Percentiles rank a stretch among this genome's conserved stretches.
phyloP scores from a whole-genome alignment of 805 yeast species.

The Ogataea ramenticola region DNA sequence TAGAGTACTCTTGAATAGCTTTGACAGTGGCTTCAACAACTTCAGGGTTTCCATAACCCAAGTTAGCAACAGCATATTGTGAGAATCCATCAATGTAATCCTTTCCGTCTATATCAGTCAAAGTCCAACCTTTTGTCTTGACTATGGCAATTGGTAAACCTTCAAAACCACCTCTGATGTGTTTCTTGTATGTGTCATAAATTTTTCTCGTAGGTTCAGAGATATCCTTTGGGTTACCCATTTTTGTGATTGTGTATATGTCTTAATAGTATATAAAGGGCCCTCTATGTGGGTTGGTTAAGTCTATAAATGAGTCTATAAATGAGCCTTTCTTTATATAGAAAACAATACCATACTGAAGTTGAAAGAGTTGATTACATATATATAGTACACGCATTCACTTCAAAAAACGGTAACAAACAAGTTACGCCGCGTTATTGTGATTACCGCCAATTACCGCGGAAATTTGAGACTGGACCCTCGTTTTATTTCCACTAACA shows the following conservation, averaged over 20 bases:
- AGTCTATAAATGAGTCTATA: too few species aligned
- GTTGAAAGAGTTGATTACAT: too few species aligned
- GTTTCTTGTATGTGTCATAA: conserved; percentile 8
- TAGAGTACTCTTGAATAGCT: not conserved
- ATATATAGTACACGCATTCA: too few species aligned
- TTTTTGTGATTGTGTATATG: not conserved
- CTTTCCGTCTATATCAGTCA: conserved; percentile 68
- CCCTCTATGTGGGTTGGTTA: not conserved
- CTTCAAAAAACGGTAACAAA: too few species aligned
- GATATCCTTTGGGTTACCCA: not conserved
- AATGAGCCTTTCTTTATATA: too few species aligned
- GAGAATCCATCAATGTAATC: conserved; percentile 66
- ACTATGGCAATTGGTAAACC: conserved; percentile 18
- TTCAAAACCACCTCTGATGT: conserved; percentile 17
- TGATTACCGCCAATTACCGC: not conserved
- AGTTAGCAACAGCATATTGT: conserved; percentile 78
- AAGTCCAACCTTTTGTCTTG: conserved; percentile 9
- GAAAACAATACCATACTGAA: too few species aligned
- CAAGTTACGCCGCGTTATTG: too few species aligned
- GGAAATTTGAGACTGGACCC: not conserved
- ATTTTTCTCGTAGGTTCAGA: not conserved
- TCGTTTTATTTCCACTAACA: not conserved
- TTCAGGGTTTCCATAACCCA: conserved; percentile 82
- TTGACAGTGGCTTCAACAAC: conserved; percentile 50
- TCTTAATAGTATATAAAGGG: not conserved